Evolutionary conservation across 225 moss, liverwort and hornwort species (phyloP), one percentile per base, ranked within the genome.

Genomic region (Sphagnum tenellum): DNA sequence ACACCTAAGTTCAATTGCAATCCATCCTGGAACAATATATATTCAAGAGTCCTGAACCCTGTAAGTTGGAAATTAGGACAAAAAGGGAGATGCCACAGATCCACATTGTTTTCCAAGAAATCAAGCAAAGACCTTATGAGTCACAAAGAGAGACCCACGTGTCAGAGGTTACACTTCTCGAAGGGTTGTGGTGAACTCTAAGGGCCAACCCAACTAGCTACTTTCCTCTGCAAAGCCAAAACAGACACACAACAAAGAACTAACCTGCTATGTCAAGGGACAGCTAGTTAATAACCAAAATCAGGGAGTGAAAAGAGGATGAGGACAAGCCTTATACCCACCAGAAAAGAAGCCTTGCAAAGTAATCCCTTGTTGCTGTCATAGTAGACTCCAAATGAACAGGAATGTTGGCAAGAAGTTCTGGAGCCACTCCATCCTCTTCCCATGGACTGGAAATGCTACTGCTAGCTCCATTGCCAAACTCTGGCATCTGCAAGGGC

Each of bases 331-430:
- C 47, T 55, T 62, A 44, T 68, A 75, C 83, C 63, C 74, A 84
- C 83, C 80, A 80, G 77, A 84, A 84, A 44, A 80, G 83, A 55
- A 84, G 80, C 62, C 77, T 76, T 46, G 83, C 83, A 51, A 84
- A 70, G 61, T 79, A 80, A 56, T 84, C 80, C 55, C 80, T 65
- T 9, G 80, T 71, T 6, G 76, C 76, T 7, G 75, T 69, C 10
- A 84, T 71, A 46, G 70, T 70, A 64, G 77, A 71, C 50, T 80
- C 74, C 13, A 66, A 79, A 59, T 84, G 80, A 66, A 84, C 57
- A 3, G 80, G 80, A 55, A 70, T 44, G 54, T 80, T 83, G 49
- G 60, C 74, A 50, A 75, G 62, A 47, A 72, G 64, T 55, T 84
- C 83, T 5, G 71, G 48, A 3, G 60, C 7, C 8, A 67, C 49